Evolutionary conservation across 176 grass and related monocot genomes (phyloP).

Genomic region (Paspalum vaginatum): DNA sequence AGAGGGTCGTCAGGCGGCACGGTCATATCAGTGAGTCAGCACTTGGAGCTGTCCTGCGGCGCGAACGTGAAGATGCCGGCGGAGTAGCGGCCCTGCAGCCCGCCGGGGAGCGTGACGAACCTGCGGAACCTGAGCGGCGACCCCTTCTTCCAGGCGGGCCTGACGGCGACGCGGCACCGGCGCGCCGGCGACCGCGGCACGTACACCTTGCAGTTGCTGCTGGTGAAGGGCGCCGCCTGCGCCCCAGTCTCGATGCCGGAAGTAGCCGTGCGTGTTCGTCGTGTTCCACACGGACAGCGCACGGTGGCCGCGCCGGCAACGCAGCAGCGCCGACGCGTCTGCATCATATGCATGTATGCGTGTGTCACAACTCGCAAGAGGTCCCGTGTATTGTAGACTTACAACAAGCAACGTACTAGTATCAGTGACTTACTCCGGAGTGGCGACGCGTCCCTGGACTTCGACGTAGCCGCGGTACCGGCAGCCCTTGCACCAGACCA

Average conservation of each 20-base stretch:
- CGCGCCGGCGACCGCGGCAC: constrained; percentile 41
- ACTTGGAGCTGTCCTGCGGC: constrained; percentile 29
- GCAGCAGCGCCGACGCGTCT: constrained; percentile 54
- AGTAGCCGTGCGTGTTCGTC: constrained; percentile 57
- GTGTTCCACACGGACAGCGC: constrained; percentile 34
- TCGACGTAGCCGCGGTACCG: constrained; percentile 34
- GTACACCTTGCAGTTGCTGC: constrained; percentile 54
- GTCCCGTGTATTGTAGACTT: too few relatives aligned
- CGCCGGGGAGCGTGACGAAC: constrained; percentile 43
- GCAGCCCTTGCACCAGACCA: constrained; percentile 50
- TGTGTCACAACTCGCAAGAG: too few relatives aligned
- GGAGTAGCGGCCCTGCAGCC: constrained; percentile 42
- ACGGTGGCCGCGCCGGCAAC: constrained; percentile 42
- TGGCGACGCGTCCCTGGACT: constrained; percentile 42
- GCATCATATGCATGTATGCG: background rate
- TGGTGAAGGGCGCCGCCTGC: constrained; percentile 56
- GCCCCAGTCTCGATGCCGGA: constrained; percentile 60
- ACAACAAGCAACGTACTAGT: too few relatives aligned
- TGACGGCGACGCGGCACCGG: constrained; percentile 34
- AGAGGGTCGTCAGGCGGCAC: too few relatives aligned
- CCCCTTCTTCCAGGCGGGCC: constrained; percentile 29
- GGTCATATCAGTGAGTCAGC: too few relatives aligned
- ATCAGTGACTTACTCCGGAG: constrained; percentile 34
- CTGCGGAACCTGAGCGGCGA: constrained; percentile 50
- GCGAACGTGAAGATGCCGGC: constrained; percentile 58